These are phyloP conservation scores for Fraxinus platypoda DNA, from an alignment of 305 asterid genomes.

Conservation along the genomic window DNA sequence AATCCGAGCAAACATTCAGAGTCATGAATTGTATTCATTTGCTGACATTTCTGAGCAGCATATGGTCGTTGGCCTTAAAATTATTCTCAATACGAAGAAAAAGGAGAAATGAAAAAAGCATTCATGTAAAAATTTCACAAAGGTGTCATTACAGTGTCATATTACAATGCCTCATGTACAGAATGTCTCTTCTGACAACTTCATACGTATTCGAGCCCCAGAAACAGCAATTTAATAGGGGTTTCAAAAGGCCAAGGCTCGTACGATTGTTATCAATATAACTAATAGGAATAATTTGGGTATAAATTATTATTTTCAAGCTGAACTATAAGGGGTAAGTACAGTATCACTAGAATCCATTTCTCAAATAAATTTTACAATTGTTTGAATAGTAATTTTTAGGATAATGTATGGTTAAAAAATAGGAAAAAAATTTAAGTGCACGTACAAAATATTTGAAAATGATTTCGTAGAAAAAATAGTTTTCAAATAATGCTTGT, in stretches of 20 bases:
- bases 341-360: background rate
- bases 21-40: background rate
- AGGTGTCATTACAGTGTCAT: background rate
- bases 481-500: no score
- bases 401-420: no score
- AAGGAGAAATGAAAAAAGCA: background rate
- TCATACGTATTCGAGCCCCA: background rate
- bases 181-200: background rate
- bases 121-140: background rate
- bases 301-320: background rate
- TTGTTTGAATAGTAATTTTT: background rate
- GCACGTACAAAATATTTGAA: background rate
- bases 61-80: background rate
- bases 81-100: background rate
- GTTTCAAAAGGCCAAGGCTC: background rate
- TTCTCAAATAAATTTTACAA: background rate
- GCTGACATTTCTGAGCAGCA: background rate
- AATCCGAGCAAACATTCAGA: background rate
- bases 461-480: background rate
- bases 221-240: background rate
- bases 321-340: background rate
- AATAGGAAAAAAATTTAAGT: background rate
- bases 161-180: background rate
- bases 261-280: background rate
- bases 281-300: background rate